Evolutionary conservation across 1,284 basidiomycete species (phyloP).

Genomic region (Ganoderma sinense): DNA sequence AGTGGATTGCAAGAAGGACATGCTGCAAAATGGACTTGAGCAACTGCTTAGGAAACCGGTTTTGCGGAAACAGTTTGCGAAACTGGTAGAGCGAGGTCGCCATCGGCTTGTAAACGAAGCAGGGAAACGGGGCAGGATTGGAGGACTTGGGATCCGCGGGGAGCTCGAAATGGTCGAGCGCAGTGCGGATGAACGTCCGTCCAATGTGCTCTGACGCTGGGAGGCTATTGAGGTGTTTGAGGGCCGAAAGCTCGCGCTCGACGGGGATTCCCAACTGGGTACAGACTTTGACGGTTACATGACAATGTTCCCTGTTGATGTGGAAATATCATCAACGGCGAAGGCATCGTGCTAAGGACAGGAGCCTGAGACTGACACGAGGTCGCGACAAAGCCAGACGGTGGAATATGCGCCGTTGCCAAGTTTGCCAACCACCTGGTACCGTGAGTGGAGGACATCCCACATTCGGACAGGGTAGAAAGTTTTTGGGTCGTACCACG

Average conservation of each 20-base stretch:
- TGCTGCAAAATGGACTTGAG: slow-evolving; percentile 16
- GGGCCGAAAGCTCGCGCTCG: slow-evolving; percentile 10
- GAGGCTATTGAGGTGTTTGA: slow-evolving; percentile 10
- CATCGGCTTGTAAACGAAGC: slow-evolving; percentile 27
- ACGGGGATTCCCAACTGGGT: slow-evolving; percentile 4
- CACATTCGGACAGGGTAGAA: too few relatives aligned
- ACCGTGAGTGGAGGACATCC: too few relatives aligned
- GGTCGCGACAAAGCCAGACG: too few relatives aligned
- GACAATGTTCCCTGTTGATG: not conserved
- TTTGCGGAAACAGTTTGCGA: slow-evolving; percentile 12
- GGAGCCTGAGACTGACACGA: too few relatives aligned
- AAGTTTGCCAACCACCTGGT: too few relatives aligned
- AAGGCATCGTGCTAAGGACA: too few relatives aligned
- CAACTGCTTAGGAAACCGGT: slow-evolving; percentile 15
- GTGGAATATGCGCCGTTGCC: too few relatives aligned
- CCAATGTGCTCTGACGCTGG: slow-evolving; percentile 5
- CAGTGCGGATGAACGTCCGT: slow-evolving; percentile 17
- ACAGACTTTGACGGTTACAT: slow-evolving; percentile 17
- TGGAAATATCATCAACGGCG: too few relatives aligned
- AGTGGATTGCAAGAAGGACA: slow-evolving; percentile 31
- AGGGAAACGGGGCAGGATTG: slow-evolving; percentile 9
- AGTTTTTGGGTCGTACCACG: too few relatives aligned
- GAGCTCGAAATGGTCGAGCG: slow-evolving; percentile 27
- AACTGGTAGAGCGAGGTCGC: slow-evolving; percentile 25
- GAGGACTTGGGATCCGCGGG: not conserved